Conservation (phyloP, 441 rosid species). For the Populus hybrid region DNA sequence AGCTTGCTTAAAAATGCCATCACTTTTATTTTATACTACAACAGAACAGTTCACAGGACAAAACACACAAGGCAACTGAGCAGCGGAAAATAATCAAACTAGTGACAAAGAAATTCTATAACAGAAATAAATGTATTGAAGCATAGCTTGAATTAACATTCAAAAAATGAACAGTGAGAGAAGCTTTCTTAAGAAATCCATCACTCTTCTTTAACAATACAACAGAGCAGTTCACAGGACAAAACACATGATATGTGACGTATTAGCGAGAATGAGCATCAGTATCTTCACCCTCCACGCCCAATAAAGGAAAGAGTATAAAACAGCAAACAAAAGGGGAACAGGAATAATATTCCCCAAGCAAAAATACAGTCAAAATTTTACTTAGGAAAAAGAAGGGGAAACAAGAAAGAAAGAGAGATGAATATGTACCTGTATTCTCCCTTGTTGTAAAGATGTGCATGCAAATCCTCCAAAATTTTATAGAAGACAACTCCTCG, state of each 20-base stretch:
- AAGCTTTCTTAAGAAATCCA: not conserved
- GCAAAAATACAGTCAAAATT: not conserved
- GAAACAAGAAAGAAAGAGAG: not conserved
- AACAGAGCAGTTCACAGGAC: not conserved
- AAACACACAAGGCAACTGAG: slow-evolving; percentile 44
- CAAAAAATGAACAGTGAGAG: not conserved
- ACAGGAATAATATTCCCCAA: not conserved
- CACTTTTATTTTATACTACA: not conserved
- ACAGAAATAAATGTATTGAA: not conserved
- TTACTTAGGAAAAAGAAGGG: not conserved
- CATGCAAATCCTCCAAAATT: slow-evolving; percentile 93
- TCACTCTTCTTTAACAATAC: not conserved
- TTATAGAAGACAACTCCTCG: slow-evolving; percentile 80
- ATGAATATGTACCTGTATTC: slow-evolving; percentile 67
- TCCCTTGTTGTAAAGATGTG: slow-evolving; percentile 95
- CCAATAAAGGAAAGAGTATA: not conserved
- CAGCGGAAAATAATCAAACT: slow-evolving; percentile 54
- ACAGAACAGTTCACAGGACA: not conserved
- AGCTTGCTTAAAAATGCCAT: slow-evolving; percentile 1
- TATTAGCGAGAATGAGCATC: slow-evolving; percentile 7
- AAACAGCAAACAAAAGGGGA: not conserved
- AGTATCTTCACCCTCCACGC: not conserved
- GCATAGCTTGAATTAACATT: slow-evolving; percentile 3
- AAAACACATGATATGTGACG: not conserved
- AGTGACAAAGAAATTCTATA: slow-evolving; percentile 21